Evolutionary conservation across 2,329 filamentous ascomycete genomes (phyloP), one percentile per base, ranked within the genome.

Genomic region (Trichoderma sp.): DNA sequence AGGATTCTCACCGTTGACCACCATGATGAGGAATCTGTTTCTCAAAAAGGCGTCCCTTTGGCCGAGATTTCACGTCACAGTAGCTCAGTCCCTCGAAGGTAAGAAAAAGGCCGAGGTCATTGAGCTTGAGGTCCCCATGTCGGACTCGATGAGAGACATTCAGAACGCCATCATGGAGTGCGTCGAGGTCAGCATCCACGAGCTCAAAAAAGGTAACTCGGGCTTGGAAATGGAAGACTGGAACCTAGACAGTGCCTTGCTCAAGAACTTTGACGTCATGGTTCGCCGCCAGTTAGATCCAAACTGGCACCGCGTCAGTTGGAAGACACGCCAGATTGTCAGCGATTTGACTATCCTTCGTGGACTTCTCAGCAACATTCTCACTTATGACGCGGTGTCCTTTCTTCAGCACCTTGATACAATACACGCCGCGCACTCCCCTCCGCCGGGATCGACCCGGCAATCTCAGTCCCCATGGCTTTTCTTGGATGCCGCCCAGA

Each of bases 151-250:
- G 96, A 89, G 88, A 73, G 91, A 94, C 55, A 98, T 99, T 53
- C 96, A 99, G 78, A 95, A 93, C 74, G 95, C 96, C 30, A 92
- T 98, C 72, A 89, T 99, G 81, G 95, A 98, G 79, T 99, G 96
- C 79, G 95, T 99, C 20, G 95, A 98, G 81, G 91, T 94, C 75
- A 97, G 94, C 79, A 96, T 99, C 75, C 90, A 93, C 70, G 96
- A 99, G 82, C 87, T 99, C 57, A 97, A 95, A 80, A 98, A 97
- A 82, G 89, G 90, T 20, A 98, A 98, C 78, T 88, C 90, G 1
- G 95, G 94, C 2, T 85, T 99, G 7, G 95, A 98, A 76, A 95
- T 98, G 90, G 95, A 97, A 72, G 95, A 98, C 78, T 98, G 95
- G 95, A 98, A 94, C 64, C 85, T 97, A 20, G 95, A 98, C 80